Percentiles rank a stretch among this genome's conserved stretches.
Evolutionary conservation across 2,329 filamentous ascomycete species (phyloP).

Genomic region (Neonectria magnoliae): DNA sequence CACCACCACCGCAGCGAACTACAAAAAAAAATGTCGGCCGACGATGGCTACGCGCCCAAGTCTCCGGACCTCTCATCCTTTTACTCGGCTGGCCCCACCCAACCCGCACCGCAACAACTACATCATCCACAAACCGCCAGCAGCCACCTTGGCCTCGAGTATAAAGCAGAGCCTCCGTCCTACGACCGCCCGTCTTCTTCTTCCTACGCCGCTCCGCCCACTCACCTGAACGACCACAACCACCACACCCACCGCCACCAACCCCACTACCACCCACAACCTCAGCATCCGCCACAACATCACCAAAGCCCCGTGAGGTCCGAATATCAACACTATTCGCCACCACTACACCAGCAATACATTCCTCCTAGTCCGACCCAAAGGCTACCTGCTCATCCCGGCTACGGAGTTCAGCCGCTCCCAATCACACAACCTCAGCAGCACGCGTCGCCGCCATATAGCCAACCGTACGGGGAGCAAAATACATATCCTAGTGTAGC

Average conservation of each 20-base stretch:
- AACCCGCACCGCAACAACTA: conserved; percentile 48
- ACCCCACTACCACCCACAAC: conserved; percentile 38
- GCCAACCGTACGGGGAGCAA: conserved; percentile 29
- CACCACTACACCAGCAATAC: conserved; percentile 34
- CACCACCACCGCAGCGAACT: conserved; percentile 26
- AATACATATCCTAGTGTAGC: conserved; percentile 18
- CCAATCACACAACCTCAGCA: conserved; percentile 24
- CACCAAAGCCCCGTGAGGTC: conserved; percentile 30
- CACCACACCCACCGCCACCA: conserved; percentile 41
- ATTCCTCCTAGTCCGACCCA: conserved; percentile 22
- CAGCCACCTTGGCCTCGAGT: conserved; percentile 43
- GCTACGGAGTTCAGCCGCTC: conserved; percentile 23
- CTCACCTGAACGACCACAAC: conserved; percentile 42
- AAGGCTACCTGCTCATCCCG: conserved; percentile 4
- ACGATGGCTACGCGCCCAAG: conserved; percentile 65
- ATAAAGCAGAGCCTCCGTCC: conserved; percentile 48
- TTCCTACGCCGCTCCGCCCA: conserved; percentile 36
- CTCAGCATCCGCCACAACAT: conserved; percentile 41
- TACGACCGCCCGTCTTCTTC: conserved; percentile 38
- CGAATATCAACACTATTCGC: conserved; percentile 39
- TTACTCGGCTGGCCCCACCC: conserved; percentile 54
- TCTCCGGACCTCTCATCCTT: conserved; percentile 69
- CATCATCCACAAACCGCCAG: conserved; percentile 45
- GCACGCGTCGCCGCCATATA: conserved; percentile 32
- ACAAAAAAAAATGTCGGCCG: conserved; percentile 56